Evolutionary conservation across 306 rosid species (phyloP).

Genomic region (Oxytropis ochrocephala): DNA sequence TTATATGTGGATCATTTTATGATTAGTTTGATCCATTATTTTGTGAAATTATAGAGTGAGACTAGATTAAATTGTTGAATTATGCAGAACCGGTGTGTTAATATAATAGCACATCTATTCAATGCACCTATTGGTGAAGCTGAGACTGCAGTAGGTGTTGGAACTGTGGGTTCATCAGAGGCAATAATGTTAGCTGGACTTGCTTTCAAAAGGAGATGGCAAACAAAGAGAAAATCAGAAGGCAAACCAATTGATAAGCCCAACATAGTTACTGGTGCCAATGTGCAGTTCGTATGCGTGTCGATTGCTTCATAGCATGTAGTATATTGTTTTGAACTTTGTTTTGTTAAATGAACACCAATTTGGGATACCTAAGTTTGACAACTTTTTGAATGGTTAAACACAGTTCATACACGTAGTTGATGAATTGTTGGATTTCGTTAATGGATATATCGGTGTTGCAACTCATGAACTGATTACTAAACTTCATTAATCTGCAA

Average conservation of each 20-base stretch:
- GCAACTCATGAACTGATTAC: too few species aligned
- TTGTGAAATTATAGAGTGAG: not conserved
- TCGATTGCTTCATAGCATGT: too few species aligned
- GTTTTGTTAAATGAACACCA: too few species aligned
- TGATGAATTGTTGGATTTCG: too few species aligned
- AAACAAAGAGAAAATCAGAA: constrained; percentile 56
- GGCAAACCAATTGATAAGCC: constrained; percentile 79
- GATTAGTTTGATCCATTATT: not conserved
- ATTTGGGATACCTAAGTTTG: too few species aligned
- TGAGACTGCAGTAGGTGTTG: constrained; percentile 73
- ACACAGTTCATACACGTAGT: too few species aligned
- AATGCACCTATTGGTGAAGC: constrained; percentile 64
- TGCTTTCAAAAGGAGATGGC: constrained; percentile 90
- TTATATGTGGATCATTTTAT: constrained; percentile 3
- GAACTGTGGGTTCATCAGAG: constrained; percentile 96
- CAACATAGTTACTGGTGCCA: constrained; percentile 90
- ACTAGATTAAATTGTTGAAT: not conserved
- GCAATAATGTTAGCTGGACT: constrained; percentile 95
- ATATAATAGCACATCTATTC: constrained; percentile 73
- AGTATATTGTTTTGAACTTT: too few species aligned
- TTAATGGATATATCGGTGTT: too few species aligned
- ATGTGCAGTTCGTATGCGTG: constrained; percentile 74
- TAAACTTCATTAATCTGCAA: too few species aligned
- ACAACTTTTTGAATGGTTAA: too few species aligned
- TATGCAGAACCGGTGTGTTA: constrained; percentile 86